A percentile compares a stretch with the other conserved stretches of the same genome.
These are phyloP conservation scores for Malassezia equina DNA, from an alignment of 1,284 basidiomycete genomes.

Conservation along the genomic window DNA sequence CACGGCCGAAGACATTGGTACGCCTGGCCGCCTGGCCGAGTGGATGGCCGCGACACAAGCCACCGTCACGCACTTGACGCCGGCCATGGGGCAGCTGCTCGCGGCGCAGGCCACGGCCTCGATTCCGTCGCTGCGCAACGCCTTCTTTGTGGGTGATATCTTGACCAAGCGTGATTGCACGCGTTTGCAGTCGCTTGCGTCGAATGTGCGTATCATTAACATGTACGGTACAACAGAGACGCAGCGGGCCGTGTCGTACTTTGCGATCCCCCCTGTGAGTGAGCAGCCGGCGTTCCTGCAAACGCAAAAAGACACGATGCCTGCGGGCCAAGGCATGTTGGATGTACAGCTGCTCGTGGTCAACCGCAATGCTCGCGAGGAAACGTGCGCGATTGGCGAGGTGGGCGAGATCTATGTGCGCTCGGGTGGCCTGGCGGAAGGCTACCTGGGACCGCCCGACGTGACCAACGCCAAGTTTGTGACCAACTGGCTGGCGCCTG, in stretches of 20 bases:
- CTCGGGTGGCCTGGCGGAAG: slow-evolving; percentile 88
- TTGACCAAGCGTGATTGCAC: slow-evolving; percentile 97
- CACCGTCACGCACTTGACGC: slow-evolving; percentile 81
- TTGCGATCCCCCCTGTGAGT: slow-evolving; percentile 76
- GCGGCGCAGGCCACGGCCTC: slow-evolving; percentile 85
- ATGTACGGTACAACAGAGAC: slow-evolving; percentile 99
- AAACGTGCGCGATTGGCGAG: slow-evolving; percentile 89
- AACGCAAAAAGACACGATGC: slow-evolving; percentile 95
- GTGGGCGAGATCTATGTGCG: slow-evolving; percentile 98
- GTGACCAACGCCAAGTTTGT: slow-evolving; percentile 61
- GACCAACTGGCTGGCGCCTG: slow-evolving; percentile 42
- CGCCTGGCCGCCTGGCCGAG: slow-evolving; percentile 87
- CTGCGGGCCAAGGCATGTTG: slow-evolving; percentile 92
- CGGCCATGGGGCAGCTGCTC: slow-evolving; percentile 94
- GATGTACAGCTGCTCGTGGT: slow-evolving; percentile 96
- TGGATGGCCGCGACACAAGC: slow-evolving; percentile 85
- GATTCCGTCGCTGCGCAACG: slow-evolving; percentile 75
- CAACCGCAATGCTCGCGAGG: slow-evolving; percentile 76
- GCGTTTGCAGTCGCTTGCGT: slow-evolving; percentile 81
- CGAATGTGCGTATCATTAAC: slow-evolving; percentile 82
- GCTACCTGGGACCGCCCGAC: slow-evolving; percentile 70
- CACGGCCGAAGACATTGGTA: slow-evolving; percentile 93
- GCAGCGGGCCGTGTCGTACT: slow-evolving; percentile 96
- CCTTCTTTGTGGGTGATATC: slow-evolving; percentile 99
- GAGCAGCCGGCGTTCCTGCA: slow-evolving; percentile 79